Evolutionary conservation across 257 asterid genomes (phyloP).

Genomic region (Solanum appendiculatum): DNA sequence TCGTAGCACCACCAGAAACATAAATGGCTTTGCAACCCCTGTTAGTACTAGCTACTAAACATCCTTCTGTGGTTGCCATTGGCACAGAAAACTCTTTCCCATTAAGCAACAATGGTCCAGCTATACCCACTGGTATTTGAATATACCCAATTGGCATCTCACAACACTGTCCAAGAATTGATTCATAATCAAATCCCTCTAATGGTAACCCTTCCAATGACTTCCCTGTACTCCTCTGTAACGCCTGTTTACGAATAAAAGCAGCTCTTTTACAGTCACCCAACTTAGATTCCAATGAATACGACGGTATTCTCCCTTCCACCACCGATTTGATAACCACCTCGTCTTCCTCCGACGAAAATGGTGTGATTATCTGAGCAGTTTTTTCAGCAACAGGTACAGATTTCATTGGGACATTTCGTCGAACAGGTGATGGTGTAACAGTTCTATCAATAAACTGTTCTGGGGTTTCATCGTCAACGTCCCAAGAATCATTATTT

Average conservation of each 20-base stretch:
- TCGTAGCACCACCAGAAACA: slow-evolving; percentile 39
- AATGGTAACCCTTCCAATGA: slow-evolving; percentile 42
- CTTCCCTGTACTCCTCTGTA: slow-evolving; percentile 38
- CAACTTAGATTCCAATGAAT: slow-evolving; percentile 34
- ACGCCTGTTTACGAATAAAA: slow-evolving; percentile 29
- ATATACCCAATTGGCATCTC: slow-evolving; percentile 63
- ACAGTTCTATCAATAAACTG: not conserved
- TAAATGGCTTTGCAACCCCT: slow-evolving; percentile 51
- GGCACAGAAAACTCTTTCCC: slow-evolving; percentile 47
- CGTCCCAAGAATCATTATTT: slow-evolving; percentile 22
- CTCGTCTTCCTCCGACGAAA: slow-evolving; percentile 22
- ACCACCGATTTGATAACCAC: slow-evolving; percentile 22
- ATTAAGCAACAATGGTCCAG: slow-evolving; percentile 47
- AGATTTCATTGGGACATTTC: not conserved
- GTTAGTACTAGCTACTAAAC: slow-evolving; percentile 52
- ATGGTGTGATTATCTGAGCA: not conserved
- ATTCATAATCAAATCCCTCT: slow-evolving; percentile 44
- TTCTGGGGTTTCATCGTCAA: slow-evolving; percentile 9
- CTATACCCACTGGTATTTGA: slow-evolving; percentile 54
- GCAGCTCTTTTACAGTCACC: slow-evolving; percentile 41
- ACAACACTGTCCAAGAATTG: slow-evolving; percentile 56
- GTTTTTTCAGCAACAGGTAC: not conserved
- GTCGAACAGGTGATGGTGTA: not conserved
- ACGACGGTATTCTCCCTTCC: slow-evolving; percentile 25
- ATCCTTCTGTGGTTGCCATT: slow-evolving; percentile 59